Evolutionary conservation across 176 grass and related monocot species (phyloP), one percentile per base, ranked within the genome.

Genomic region (Avena eriantha): DNA sequence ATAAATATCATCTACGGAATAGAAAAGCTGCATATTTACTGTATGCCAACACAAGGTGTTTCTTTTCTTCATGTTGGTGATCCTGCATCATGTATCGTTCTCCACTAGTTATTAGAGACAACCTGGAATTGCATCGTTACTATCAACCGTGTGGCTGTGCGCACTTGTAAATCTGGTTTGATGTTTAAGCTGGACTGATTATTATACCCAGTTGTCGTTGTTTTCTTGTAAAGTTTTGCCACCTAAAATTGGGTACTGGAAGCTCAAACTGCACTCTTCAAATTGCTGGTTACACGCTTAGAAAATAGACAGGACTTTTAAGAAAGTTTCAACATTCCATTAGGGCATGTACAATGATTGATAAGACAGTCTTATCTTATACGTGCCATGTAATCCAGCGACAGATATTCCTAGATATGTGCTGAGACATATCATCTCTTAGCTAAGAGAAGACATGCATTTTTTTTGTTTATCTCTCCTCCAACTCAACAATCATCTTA

Each of bases 101-200:
- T 58, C 8, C 39, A 9, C 36, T 88, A 85, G 84, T 88, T 88
- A 85, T 79, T 22, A 48, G 86, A 18, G 47, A 56, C 5, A 83
- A 26, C 72, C 77, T 85, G 81, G 81, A 6, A 60, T 39, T 83
- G 66, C 47, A 49, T 74, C 59, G 0, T 33, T 45, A 14, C 69
- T 47, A n/a, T 14, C 3, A 56, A 66, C 48, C 46, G 5, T 68
- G 4, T 24, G 49, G 47, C 14, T 8, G 2, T 68, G 41, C 14
- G 26, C 65, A 55, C 54, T 2, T 90, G 78, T 82, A 82, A 76
- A 85, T 80, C 49, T 8, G 23, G 33, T 73, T 83, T 86, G 48
- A 19, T 45, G 51, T 54, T 72, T 3, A 5, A 68, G 46, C 7
- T 10, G 6, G 4, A 1, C 13, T 2, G 29, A 15, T 63, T 3